A percentile compares a stretch with the other conserved stretches of the same genome.
phyloP scores from a whole-genome alignment of 75 land plant genomes.

The Picea glauca region DNA sequence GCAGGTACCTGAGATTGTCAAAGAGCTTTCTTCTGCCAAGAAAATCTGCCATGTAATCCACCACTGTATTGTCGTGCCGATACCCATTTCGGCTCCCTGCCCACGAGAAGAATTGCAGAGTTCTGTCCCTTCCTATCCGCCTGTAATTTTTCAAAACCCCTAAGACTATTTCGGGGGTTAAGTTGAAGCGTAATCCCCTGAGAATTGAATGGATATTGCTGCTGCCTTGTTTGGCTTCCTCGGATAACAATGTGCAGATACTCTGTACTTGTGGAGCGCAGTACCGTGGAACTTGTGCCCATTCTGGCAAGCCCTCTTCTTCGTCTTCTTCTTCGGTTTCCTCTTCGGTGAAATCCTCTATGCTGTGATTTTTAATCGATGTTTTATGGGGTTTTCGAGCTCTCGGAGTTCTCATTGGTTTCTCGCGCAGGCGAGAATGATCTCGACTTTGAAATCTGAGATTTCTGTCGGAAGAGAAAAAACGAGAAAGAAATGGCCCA shows the following conservation, averaged over 20 bases:
- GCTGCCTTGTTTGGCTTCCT: background rate
- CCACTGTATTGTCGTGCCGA: slow-evolving; percentile 13
- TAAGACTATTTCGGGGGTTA: slow-evolving; percentile 11
- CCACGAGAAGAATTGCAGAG: slow-evolving; percentile 27
- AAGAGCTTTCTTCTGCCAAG: slow-evolving; percentile 23
- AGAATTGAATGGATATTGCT: background rate
- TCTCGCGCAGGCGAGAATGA: too few species aligned
- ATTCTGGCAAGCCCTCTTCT: background rate
- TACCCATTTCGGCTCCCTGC: slow-evolving; percentile 17
- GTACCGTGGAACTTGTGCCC: slow-evolving; percentile 6
- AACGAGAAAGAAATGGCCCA: too few species aligned
- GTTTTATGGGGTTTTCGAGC: too few species aligned
- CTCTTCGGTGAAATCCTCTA: background rate
- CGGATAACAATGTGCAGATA: slow-evolving; percentile 6
- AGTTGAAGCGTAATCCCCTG: background rate
- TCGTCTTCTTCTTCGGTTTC: background rate
- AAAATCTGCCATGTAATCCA: slow-evolving; percentile 31
- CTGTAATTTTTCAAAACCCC: slow-evolving; percentile 16
- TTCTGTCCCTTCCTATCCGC: slow-evolving; percentile 11
- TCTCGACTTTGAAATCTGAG: too few species aligned
- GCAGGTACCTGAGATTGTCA: slow-evolving; percentile 16
- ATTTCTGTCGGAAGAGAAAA: too few species aligned
- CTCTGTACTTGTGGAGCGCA: slow-evolving; percentile 2
- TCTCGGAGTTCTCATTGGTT: too few species aligned
- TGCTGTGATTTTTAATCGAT: too few species aligned